phyloP scores from a whole-genome alignment of 2,329 filamentous ascomycete species.

The Diaporthe sp. region DNA sequence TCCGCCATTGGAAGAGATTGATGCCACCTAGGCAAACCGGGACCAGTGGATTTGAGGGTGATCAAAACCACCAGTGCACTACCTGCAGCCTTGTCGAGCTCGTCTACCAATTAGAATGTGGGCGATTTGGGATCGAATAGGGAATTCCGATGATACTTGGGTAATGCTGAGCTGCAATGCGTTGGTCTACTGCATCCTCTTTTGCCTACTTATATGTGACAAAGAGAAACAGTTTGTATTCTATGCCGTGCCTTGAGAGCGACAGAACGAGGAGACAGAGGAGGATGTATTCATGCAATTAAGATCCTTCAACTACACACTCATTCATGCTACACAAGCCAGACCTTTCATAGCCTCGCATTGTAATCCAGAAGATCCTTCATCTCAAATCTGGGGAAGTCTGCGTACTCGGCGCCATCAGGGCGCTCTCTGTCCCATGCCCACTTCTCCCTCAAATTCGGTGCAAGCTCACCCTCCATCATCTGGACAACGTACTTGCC shows the following conservation, averaged over 20 bases:
- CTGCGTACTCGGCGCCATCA: conserved; percentile 60
- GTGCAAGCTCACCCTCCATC: conserved; percentile 57
- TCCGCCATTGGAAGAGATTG: too few relatives aligned
- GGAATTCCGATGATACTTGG: not conserved
- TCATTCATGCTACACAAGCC: not conserved
- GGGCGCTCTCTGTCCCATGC: conserved; percentile 70
- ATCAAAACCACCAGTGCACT: too few relatives aligned
- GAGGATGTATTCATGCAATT: not conserved
- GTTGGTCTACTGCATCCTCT: too few relatives aligned
- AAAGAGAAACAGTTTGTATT: too few relatives aligned
- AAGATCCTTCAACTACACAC: too few relatives aligned
- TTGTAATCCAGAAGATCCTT: conserved; percentile 55
- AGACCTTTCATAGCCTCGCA: not conserved
- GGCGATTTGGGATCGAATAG: not conserved
- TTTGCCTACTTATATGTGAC: too few relatives aligned
- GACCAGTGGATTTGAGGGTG: too few relatives aligned
- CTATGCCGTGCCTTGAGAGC: not conserved
- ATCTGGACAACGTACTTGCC: conserved; percentile 71
- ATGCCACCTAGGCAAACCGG: too few relatives aligned
- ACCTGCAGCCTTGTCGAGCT: not conserved
- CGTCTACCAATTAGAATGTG: not conserved
- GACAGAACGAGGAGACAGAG: not conserved
- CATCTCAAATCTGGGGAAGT: conserved; percentile 69
- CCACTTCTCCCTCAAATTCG: conserved; percentile 59
- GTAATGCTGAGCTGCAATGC: not conserved